These are phyloP conservation scores for Alternaria solani DNA, from an alignment of 2,329 filamentous ascomycete species.

Conservation along the genomic window DNA sequence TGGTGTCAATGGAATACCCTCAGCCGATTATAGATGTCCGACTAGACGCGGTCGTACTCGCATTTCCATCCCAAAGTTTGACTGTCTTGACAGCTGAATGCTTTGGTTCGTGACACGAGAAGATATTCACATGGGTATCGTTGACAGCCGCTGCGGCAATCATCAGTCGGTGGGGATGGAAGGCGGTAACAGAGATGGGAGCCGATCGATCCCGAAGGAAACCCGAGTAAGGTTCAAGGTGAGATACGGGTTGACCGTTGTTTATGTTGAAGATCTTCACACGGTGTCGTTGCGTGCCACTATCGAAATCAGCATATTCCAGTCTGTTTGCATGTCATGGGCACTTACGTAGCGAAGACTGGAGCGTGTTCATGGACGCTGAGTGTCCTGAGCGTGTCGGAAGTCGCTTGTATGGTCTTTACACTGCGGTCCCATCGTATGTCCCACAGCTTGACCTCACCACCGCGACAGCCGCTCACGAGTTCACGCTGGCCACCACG, in stretches of 20 bases:
- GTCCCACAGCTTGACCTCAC: conserved; percentile 95
- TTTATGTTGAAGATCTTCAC: conserved; percentile 91
- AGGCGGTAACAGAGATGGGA: conserved; percentile 87
- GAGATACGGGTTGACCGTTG: conserved; percentile 78
- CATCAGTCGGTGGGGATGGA: conserved; percentile 94
- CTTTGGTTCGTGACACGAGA: conserved; percentile 58
- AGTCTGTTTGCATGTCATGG: conserved; percentile 68
- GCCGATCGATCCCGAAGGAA: conserved; percentile 83
- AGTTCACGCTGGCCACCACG: conserved; percentile 92
- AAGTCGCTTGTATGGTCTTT: conserved; percentile 76
- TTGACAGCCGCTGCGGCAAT: conserved; percentile 86
- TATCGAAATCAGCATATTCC: conserved; percentile 50
- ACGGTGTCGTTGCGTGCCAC: conserved; percentile 84
- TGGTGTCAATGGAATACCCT: not conserved
- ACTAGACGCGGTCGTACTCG: conserved; percentile 25
- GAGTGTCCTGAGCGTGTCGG: conserved; percentile 80
- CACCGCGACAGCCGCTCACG: conserved; percentile 87
- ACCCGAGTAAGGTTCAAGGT: conserved; percentile 87
- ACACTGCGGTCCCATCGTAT: conserved; percentile 84
- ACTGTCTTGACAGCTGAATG: conserved; percentile 38
- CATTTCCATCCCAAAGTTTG: conserved; percentile 45
- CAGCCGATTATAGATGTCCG: conserved; percentile 29
- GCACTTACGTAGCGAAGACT: conserved; percentile 73
- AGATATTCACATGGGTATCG: conserved; percentile 90
- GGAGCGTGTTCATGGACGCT: conserved; percentile 96